Percentiles rank a stretch among this genome's conserved stretches.
These are phyloP conservation scores for Lachnellula arida DNA, from an alignment of 2,329 filamentous ascomycete genomes.

Conservation along the genomic window DNA sequence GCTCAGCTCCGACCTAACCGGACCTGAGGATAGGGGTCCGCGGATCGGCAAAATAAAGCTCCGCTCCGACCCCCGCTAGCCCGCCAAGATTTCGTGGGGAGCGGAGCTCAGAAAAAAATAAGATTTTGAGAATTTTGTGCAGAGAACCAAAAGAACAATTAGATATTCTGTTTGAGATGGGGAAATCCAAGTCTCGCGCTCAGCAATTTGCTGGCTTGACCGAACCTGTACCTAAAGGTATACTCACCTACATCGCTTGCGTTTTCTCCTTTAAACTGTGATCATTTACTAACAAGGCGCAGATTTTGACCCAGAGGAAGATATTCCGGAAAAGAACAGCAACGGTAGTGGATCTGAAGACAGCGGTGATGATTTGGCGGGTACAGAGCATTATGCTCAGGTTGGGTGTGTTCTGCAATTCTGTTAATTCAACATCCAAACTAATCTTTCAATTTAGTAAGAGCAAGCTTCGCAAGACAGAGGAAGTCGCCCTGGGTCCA, in stretches of 20 bases:
- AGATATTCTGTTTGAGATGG: slow-evolving; percentile 38
- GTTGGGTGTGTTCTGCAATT: slow-evolving; percentile 53
- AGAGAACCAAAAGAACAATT: too few species aligned
- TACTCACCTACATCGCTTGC: slow-evolving; percentile 1
- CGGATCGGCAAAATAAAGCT: neutral
- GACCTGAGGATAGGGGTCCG: too few species aligned
- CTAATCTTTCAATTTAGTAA: slow-evolving; percentile 47
- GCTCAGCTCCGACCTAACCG: too few species aligned
- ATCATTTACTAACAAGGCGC: slow-evolving; percentile 10
- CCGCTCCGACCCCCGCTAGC: slow-evolving; percentile 20
- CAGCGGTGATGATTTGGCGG: slow-evolving; percentile 51
- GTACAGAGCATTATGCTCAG: slow-evolving; percentile 80
- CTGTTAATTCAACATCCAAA: neutral
- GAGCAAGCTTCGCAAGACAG: slow-evolving; percentile 75
- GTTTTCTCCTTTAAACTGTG: neutral
- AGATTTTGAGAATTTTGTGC: slow-evolving; percentile 15
- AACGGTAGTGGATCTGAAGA: slow-evolving; percentile 43
- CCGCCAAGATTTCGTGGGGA: slow-evolving; percentile 26
- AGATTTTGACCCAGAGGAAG: slow-evolving; percentile 39
- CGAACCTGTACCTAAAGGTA: slow-evolving; percentile 56
- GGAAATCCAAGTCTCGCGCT: slow-evolving; percentile 44
- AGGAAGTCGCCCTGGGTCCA: slow-evolving; percentile 64
- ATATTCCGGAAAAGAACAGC: slow-evolving; percentile 21
- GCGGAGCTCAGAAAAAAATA: neutral
- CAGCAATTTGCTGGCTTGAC: slow-evolving; percentile 59